phyloP scores from a whole-genome alignment of 352 stramenopile genomes.

The Phytophthora chlamydospora region DNA sequence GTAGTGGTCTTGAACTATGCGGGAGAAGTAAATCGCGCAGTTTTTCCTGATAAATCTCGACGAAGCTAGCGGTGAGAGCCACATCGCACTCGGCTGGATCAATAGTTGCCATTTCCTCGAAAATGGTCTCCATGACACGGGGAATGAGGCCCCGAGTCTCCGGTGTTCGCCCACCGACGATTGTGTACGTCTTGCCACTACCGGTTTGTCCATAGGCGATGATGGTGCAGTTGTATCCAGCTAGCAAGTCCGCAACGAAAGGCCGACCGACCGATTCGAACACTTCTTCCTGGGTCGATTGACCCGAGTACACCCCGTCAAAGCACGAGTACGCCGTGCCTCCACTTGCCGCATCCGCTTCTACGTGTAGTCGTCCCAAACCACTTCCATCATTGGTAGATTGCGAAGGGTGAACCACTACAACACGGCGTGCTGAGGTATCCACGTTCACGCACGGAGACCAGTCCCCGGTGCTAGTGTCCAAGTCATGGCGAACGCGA shows the following conservation, averaged over 20 bases:
- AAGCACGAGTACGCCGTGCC: constrained; percentile 41
- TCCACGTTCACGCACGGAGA: constrained; percentile 21
- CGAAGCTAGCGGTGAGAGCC: constrained; percentile 54
- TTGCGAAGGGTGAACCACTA: constrained; percentile 10
- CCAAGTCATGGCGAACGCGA: constrained; percentile 42
- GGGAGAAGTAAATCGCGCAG: constrained; percentile 63
- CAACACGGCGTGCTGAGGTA: constrained; percentile 3
- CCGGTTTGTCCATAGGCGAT: constrained; percentile 76
- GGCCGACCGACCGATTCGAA: constrained; percentile 54
- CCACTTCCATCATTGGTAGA: neutral
- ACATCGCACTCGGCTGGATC: constrained; percentile 31
- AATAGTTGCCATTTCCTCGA: constrained; percentile 27
- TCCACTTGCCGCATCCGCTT: constrained; percentile 1
- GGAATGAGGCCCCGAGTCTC: constrained; percentile 46
- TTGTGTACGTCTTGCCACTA: constrained; percentile 75
- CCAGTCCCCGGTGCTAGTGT: neutral
- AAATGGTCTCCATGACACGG: constrained; percentile 44
- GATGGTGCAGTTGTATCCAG: constrained; percentile 76
- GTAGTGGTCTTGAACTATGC: constrained; percentile 33
- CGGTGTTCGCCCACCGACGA: constrained; percentile 31
- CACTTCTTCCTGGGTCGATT: constrained; percentile 46
- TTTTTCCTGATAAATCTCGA: constrained; percentile 80
- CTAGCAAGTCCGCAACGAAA: constrained; percentile 58
- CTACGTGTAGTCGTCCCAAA: neutral
- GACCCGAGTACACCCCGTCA: constrained; percentile 49